Conservation (phyloP, 2,329 filamentous ascomycete genomes). For the Cladophialophora yegresii region DNA sequence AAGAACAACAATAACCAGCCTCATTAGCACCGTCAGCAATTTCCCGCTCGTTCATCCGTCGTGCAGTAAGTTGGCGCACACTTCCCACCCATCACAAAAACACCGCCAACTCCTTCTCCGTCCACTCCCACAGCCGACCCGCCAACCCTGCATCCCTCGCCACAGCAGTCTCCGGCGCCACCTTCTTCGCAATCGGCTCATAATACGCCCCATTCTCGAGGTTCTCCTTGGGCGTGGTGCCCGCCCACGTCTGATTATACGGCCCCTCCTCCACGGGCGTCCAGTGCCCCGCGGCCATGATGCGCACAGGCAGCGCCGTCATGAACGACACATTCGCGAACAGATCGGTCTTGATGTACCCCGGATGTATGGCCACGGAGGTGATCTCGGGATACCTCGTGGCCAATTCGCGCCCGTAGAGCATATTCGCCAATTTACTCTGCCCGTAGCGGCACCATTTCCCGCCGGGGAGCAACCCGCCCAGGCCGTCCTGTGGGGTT, state of each 20-base stretch:
- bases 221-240: slow-evolving; percentile 37
- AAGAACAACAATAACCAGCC: too few species aligned
- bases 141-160: slow-evolving; percentile 42
- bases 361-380: slow-evolving; percentile 52
- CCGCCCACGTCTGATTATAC: slow-evolving; percentile 49
- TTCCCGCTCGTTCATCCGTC: neutral
- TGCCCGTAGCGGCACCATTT: slow-evolving; percentile 48
- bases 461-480: slow-evolving; percentile 11
- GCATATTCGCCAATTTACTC: slow-evolving; percentile 55
- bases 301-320: slow-evolving; percentile 5
- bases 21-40: too few species aligned
- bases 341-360: slow-evolving; percentile 52
- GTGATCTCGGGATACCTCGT: slow-evolving; percentile 50
- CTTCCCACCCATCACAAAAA: slow-evolving; percentile 11
- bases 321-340: slow-evolving; percentile 52
- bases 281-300: slow-evolving; percentile 13
- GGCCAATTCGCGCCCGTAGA: slow-evolving; percentile 49
- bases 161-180: slow-evolving; percentile 38
- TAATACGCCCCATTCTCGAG: slow-evolving; percentile 48
- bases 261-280: slow-evolving; percentile 43
- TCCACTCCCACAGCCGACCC: slow-evolving; percentile 49
- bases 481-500: slow-evolving; percentile 10
- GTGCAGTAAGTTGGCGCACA: too few species aligned
- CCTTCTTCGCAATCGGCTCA: slow-evolving; percentile 43
- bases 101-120: slow-evolving; percentile 40